Evolutionary conservation across 176 grass and related monocot species (phyloP).

Genomic region (Avena sativa): DNA sequence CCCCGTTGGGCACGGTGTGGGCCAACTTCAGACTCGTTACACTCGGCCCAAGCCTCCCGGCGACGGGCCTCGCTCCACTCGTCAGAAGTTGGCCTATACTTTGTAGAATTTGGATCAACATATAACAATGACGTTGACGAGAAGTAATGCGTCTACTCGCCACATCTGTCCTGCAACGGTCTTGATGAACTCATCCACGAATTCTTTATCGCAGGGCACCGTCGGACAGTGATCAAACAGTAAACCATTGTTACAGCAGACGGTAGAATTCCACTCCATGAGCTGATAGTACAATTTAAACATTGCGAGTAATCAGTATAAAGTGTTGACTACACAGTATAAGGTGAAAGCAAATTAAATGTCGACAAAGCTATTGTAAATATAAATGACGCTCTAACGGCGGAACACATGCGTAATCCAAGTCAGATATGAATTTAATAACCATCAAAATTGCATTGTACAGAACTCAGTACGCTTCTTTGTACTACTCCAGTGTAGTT

Average conservation of each 20-base stretch:
- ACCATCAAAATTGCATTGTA: background rate
- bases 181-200: background rate
- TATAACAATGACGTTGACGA: background rate
- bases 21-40: too few relatives aligned
- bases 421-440: background rate
- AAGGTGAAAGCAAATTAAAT: background rate
- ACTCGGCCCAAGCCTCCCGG: too few relatives aligned
- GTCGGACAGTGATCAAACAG: too few relatives aligned
- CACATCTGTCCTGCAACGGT: background rate
- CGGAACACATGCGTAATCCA: background rate
- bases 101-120: too few relatives aligned
- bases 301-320: background rate
- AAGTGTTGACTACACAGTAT: background rate
- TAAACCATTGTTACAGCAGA: too few relatives aligned
- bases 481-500: background rate
- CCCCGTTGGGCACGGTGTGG: too few relatives aligned
- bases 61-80: too few relatives aligned
- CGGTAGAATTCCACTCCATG: background rate
- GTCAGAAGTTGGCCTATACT: too few relatives aligned
- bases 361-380: background rate
- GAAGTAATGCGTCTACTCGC: rapidly evolving
- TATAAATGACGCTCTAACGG: background rate
- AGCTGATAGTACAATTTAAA: background rate
- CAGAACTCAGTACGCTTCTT: background rate
- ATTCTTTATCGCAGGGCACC: background rate